A percentile compares a stretch with the other conserved stretches of the same genome.
phyloP scores from a whole-genome alignment of 202 grass and related monocot species.

The Carex arenaria region DNA sequence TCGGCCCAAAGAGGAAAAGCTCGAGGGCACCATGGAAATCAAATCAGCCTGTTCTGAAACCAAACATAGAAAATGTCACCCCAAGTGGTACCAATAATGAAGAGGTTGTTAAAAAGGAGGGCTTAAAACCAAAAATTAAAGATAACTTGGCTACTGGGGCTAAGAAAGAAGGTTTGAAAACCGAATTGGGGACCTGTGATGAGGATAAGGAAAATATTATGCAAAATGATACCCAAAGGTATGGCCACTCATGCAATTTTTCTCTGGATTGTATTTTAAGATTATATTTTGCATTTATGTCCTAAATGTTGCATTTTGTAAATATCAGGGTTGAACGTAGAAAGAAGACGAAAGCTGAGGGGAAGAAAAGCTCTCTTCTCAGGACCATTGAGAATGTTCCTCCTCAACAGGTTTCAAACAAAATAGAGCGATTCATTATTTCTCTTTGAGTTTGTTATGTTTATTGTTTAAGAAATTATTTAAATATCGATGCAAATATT shows the following conservation, averaged over 20 bases:
- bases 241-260: not conserved
- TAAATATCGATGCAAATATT: not conserved
- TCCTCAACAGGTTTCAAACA: constrained; percentile 17
- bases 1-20: not conserved
- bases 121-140: not conserved
- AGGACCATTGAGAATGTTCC: constrained; percentile 17
- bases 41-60: constrained; percentile 10
- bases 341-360: not conserved
- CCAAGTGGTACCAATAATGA: not conserved
- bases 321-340: constrained; percentile 10
- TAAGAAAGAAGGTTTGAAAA: constrained; percentile 10
- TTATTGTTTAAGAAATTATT: not conserved
- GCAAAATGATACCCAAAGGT: constrained; percentile 31
- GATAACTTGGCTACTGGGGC: not conserved
- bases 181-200: constrained; percentile 7
- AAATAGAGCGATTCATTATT: not conserved
- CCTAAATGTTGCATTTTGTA: not conserved
- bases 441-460: not conserved
- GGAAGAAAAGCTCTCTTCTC: not conserved
- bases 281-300: not conserved
- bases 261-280: not conserved
- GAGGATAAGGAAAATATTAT: constrained; percentile 51
- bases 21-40: constrained; percentile 4
- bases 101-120: constrained; percentile 2
- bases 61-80: not conserved